Conservation (phyloP, 2,329 filamentous ascomycete genomes). For the Sordariomycetes sp. region DNA sequence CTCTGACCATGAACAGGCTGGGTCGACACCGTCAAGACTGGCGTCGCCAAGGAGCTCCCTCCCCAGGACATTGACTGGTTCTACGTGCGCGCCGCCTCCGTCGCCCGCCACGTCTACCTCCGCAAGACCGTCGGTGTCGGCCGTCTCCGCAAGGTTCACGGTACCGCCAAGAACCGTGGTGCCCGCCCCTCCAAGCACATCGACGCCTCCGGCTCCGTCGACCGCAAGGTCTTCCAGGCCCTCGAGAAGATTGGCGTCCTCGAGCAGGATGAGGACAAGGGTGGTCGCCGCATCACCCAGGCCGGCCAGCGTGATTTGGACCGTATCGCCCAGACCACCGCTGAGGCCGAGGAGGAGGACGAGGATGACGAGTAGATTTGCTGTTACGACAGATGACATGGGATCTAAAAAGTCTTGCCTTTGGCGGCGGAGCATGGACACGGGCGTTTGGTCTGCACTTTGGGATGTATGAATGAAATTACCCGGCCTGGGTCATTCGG, state of each 20-base stretch:
- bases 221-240: constrained; percentile 95
- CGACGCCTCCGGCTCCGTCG: constrained; percentile 87
- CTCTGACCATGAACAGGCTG: constrained; percentile 52
- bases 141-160: constrained; percentile 94
- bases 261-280: constrained; percentile 97
- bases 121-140: constrained; percentile 99
- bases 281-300: constrained; percentile 96
- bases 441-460: constrained; percentile 32
- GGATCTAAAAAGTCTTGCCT: too few relatives aligned
- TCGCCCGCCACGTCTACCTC: constrained; percentile 98
- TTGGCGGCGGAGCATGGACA: too few relatives aligned
- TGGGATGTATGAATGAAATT: constrained; percentile 31
- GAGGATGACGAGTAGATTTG: constrained; percentile 51
- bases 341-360: constrained; percentile 61
- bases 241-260: constrained; percentile 99
- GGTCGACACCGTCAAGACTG: constrained; percentile 99
- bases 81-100: constrained; percentile 81
- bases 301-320: constrained; percentile 98
- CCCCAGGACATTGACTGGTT: constrained; percentile 98
- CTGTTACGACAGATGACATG: background rate
- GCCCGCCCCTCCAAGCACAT: constrained; percentile 88
- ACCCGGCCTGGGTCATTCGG: constrained; percentile 26
- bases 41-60: constrained; percentile 90
- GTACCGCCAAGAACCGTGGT: constrained; percentile 94
- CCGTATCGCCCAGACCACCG: constrained; percentile 77